Evolutionary conservation across 441 rosid species (phyloP), one percentile per base, ranked within the genome.

Genomic region (Populus hybrid): DNA sequence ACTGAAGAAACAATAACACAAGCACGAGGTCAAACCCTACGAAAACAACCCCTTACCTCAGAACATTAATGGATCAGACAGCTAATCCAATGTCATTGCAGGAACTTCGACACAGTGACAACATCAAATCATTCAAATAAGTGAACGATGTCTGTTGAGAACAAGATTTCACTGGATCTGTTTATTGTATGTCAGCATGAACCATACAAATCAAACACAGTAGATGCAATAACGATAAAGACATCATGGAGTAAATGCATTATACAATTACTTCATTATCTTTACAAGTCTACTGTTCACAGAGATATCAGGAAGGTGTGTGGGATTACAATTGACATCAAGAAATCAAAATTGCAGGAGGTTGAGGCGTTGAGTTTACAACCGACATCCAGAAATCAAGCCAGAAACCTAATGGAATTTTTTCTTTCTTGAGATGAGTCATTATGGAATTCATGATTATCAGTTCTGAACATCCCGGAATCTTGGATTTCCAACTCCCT

Each of bases 381-480:
- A 9, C 67, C 14, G 14, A 64, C 65, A 40, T 42, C 57, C 57
- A 63, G 18, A 68, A 46, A 69, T 67, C 50, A 46, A 69, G 38
- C 64, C 57, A 63, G 71, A 19, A 50, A 75, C 72, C 63, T 70
- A 10, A 23, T n/a, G 42, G 21, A 30, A 46, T 34, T 12, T 34
- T 12, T 77, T n/a, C 69, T 50, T 65, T 74, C 80, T 28, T 24
- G 69, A 67, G 69, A 76, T 9, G 11, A 23, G 53, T 73, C 61
- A 66, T 61, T 75, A 66, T 14, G 24, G 72, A 74, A 42, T 36
- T 76, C 63, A 69, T 21, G 61, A 76, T 46, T 68, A 72, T 67
- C 53, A 35, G n/a, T 53, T 72, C 78, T 46, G 69, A 57, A 69
- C 79, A 38, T 78, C 75, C 72, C 59, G 68, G 16, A 63, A 72